phyloP scores from a whole-genome alignment of 1,284 basidiomycete species.

The Caloboletus inedulis region DNA sequence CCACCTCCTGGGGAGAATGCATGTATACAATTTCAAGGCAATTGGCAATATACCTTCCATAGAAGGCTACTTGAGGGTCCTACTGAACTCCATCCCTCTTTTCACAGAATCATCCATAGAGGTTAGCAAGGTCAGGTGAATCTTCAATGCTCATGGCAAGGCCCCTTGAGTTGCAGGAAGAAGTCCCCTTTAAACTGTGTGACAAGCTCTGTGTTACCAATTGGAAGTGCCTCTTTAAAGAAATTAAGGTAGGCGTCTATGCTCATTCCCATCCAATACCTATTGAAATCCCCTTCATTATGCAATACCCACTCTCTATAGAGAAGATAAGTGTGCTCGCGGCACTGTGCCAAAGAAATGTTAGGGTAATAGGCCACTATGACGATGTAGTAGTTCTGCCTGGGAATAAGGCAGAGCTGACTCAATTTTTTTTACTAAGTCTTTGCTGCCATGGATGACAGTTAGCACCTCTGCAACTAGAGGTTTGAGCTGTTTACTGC shows the following conservation, averaged over 20 bases:
- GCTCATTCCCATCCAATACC: not conserved
- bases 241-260: accelerated
- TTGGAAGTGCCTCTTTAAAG: too few species aligned
- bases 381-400: not conserved
- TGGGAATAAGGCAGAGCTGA: accelerated
- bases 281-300: too few species aligned
- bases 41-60: constrained; percentile 9
- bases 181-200: not conserved
- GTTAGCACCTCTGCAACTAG: not conserved
- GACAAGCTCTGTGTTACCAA: not conserved
- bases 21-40: not conserved
- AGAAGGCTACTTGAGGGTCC: not conserved
- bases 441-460: constrained; percentile 1
- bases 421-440: constrained; percentile 9
- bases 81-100: accelerated
- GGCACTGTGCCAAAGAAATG: not conserved
- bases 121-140: constrained; percentile 5
- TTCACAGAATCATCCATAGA: constrained; percentile 4
- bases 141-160: constrained; percentile 5
- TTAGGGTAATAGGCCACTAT: constrained; percentile 4
- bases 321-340: too few species aligned
- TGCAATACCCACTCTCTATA: too few species aligned
- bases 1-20: too few species aligned
- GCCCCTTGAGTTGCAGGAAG: too few species aligned
- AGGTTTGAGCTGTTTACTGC: constrained; percentile 13